Evolutionary conservation across 805 yeast genomes (phyloP).

Genomic region (Sungouiozyma ichnusensis): DNA sequence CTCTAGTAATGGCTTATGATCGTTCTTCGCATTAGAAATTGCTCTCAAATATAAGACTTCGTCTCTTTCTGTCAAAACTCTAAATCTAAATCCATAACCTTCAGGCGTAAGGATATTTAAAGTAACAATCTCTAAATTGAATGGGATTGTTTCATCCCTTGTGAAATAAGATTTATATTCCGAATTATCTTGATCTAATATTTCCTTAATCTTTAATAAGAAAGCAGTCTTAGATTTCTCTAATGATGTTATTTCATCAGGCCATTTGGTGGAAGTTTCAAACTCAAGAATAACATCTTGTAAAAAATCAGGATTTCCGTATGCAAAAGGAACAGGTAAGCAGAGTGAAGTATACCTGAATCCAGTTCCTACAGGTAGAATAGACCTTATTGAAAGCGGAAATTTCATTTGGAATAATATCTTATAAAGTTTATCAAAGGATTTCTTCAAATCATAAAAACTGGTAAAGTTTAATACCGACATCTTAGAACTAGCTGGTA

Average conservation of each 20-base stretch:
- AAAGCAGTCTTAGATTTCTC: conserved; percentile 91
- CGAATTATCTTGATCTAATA: conserved; percentile 34
- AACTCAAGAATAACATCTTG: conserved; percentile 76
- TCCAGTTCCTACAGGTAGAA: conserved; percentile 64
- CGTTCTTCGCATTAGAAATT: conserved; percentile 52
- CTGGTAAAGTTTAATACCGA: conserved; percentile 35
- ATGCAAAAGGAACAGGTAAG: conserved; percentile 76
- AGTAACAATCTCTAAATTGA: conserved; percentile 45
- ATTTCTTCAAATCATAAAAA: conserved; percentile 34
- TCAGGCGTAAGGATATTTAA: conserved; percentile 71
- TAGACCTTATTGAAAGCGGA: conserved; percentile 63
- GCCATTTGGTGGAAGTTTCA: conserved; percentile 91
- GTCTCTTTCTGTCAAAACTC: conserved; percentile 78
- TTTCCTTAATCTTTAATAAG: conserved; percentile 54
- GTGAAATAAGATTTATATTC: conserved; percentile 50
- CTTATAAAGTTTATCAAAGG: conserved; percentile 53
- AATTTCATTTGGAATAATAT: conserved; percentile 40
- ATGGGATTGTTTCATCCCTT: conserved; percentile 59
- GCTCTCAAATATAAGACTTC: conserved; percentile 64
- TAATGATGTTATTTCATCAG: conserved; percentile 74
- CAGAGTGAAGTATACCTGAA: conserved; percentile 66
- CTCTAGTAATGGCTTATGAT: conserved; percentile 47
- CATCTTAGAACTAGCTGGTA: conserved; percentile 47
- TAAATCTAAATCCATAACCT: conserved; percentile 75
- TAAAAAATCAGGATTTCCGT: conserved; percentile 64